These are phyloP conservation scores for Fonsecaea nubica DNA, from an alignment of 2,329 filamentous ascomycete species.

Conservation along the genomic window DNA sequence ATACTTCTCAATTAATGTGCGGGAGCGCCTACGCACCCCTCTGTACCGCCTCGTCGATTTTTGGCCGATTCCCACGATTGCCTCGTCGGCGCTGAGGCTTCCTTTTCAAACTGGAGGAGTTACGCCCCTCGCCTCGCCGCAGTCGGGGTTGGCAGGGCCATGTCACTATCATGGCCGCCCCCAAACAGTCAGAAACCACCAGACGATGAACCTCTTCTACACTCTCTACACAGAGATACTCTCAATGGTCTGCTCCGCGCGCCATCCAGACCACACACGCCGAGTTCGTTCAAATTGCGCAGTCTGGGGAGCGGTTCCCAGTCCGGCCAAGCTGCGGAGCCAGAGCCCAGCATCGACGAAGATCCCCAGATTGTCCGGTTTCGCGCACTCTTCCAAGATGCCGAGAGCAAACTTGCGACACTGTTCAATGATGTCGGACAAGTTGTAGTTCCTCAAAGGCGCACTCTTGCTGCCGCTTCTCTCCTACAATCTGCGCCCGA, in stretches of 20 bases:
- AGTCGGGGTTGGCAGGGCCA: conserved; percentile 55
- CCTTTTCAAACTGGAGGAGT: conserved; percentile 52
- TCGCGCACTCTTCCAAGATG: conserved; percentile 75
- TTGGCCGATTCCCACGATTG: conserved; percentile 20
- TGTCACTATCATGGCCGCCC: conserved; percentile 73
- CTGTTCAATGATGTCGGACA: conserved; percentile 66
- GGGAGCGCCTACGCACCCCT: conserved; percentile 21
- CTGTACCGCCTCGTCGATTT: conserved; percentile 4
- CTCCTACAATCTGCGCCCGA: conserved; percentile 48
- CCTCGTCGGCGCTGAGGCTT: conserved; percentile 37
- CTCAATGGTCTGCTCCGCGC: conserved; percentile 53
- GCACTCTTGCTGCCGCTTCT: conserved; percentile 58
- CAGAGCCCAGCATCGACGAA: conserved; percentile 70
- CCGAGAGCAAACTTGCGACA: conserved; percentile 75
- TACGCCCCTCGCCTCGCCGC: conserved; percentile 52
- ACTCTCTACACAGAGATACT: conserved; percentile 41
- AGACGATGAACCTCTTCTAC: conserved; percentile 69
- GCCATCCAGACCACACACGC: conserved; percentile 53
- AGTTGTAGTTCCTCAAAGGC: conserved; percentile 45
- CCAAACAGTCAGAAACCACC: conserved; percentile 61
- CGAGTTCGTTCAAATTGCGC: conserved; percentile 50
- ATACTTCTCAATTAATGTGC: not conserved
- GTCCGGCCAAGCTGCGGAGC: conserved; percentile 56
- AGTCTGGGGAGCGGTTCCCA: conserved; percentile 51
- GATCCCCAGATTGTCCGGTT: conserved; percentile 73